These are phyloP conservation scores for Suillus lakei DNA, from an alignment of 768 basidiomycete species.

Conservation along the genomic window DNA sequence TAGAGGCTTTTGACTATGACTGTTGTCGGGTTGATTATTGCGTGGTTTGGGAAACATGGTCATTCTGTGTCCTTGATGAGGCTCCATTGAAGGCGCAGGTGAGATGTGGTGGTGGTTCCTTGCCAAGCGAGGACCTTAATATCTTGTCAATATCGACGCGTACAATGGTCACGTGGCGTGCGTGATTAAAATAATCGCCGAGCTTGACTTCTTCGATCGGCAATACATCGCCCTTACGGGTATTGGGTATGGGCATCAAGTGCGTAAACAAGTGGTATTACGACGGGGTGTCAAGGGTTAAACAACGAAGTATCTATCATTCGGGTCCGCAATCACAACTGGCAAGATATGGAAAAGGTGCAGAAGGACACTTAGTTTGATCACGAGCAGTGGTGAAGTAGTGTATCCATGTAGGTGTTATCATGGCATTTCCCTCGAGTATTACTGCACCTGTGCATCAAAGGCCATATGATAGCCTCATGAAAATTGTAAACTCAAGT, in stretches of 20 bases:
- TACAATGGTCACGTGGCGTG: constrained; percentile 17
- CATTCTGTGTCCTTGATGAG: constrained; percentile 3
- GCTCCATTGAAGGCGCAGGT: constrained; percentile 6
- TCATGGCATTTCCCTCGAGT: neutral
- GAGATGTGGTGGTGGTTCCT: constrained; percentile 5
- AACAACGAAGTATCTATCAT: neutral
- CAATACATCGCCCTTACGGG: too few species aligned
- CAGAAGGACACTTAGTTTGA: neutral
- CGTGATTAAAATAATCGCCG: neutral
- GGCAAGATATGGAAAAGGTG: neutral
- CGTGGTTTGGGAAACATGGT: neutral
- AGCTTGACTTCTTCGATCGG: too few species aligned
- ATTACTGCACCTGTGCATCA: neutral
- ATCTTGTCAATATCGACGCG: constrained; percentile 14
- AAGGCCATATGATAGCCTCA: neutral
- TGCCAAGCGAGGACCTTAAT: neutral
- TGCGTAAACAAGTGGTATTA: too few species aligned
- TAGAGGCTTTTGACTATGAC: constrained; percentile 1
- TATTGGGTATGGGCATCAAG: too few species aligned
- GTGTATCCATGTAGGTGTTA: neutral
- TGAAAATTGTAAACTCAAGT: neutral
- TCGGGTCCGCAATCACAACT: neutral
- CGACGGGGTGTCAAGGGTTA: too few species aligned
- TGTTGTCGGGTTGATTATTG: constrained; percentile 1
- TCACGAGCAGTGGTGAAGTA: neutral